These are phyloP conservation scores for Onygenales sp. DNA, from an alignment of 2,329 filamentous ascomycete genomes.

Conservation along the genomic window DNA sequence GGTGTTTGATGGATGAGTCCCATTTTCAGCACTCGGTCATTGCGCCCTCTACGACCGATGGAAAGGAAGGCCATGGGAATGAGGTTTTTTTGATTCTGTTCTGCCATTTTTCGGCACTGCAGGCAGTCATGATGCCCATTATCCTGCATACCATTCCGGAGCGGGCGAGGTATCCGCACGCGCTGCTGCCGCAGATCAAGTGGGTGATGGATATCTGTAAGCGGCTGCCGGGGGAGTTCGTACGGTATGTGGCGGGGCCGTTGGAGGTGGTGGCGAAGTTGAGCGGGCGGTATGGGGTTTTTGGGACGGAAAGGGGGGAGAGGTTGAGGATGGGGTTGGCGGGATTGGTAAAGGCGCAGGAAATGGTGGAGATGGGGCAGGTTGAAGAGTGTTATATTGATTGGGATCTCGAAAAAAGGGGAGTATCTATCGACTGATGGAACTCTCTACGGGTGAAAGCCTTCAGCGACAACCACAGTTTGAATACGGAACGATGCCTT, in stretches of 20 bases:
- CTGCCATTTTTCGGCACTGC: background rate
- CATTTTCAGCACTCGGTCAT: background rate
- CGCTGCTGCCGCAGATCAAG: background rate
- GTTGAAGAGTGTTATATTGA: slow-evolving; percentile 47
- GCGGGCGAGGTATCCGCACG: background rate
- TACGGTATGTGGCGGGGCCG: background rate
- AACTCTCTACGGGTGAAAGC: too few relatives aligned
- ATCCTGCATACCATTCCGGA: background rate
- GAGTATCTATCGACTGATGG: too few relatives aligned
- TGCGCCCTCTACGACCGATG: too few relatives aligned
- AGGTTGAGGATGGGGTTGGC: background rate
- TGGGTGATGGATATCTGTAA: background rate
- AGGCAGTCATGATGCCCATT: background rate
- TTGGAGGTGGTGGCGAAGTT: background rate
- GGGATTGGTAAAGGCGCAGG: too few relatives aligned
- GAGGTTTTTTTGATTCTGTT: background rate
- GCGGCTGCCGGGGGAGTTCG: background rate
- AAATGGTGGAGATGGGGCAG: slow-evolving; percentile 45
- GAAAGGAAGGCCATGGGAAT: background rate
- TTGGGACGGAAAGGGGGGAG: background rate
- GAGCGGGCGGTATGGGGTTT: background rate
- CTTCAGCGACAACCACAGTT: too few relatives aligned
- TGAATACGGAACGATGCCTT: too few relatives aligned
- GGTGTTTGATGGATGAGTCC: background rate
- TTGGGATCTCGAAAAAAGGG: too few relatives aligned